Conservation (phyloP, 441 rosid species). For the Pelargonium citronellum region DNA sequence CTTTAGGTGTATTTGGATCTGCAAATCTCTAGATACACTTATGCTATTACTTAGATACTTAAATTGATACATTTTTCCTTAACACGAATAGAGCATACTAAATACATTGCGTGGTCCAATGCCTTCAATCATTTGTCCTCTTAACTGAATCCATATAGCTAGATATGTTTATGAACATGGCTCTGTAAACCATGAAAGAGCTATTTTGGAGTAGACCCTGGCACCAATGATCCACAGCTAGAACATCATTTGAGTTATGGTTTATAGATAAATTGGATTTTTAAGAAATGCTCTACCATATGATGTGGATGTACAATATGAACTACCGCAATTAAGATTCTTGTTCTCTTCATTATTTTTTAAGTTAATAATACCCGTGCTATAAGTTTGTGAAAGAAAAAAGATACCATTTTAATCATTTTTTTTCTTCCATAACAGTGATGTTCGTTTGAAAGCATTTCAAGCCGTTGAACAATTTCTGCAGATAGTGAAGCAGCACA, state of each 20-base stretch:
- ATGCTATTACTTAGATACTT: too few species aligned
- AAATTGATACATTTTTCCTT: too few species aligned
- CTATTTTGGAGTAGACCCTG: background rate
- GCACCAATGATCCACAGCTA: background rate
- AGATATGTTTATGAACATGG: background rate
- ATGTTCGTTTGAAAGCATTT: constrained; percentile 89
- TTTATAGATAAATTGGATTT: background rate
- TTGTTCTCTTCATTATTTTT: background rate
- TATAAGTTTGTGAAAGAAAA: background rate
- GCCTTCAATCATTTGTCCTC: background rate
- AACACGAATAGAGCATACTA: too few species aligned
- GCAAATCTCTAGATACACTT: too few species aligned
- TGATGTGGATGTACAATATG: background rate
- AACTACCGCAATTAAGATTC: background rate
- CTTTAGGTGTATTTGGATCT: too few species aligned
- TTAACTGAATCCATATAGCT: background rate
- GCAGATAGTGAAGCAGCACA: constrained; percentile 75
- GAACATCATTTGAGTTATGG: background rate
- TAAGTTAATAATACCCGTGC: background rate
- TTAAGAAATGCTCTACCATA: background rate
- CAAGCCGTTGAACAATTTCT: constrained; percentile 92
- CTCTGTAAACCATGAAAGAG: too few species aligned
- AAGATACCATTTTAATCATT: background rate
- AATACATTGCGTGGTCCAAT: too few species aligned
- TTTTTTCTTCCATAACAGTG: constrained; percentile 41